phyloP scores from a whole-genome alignment of 139 green algal species.

The Tetradesmus lagerheimii region DNA sequence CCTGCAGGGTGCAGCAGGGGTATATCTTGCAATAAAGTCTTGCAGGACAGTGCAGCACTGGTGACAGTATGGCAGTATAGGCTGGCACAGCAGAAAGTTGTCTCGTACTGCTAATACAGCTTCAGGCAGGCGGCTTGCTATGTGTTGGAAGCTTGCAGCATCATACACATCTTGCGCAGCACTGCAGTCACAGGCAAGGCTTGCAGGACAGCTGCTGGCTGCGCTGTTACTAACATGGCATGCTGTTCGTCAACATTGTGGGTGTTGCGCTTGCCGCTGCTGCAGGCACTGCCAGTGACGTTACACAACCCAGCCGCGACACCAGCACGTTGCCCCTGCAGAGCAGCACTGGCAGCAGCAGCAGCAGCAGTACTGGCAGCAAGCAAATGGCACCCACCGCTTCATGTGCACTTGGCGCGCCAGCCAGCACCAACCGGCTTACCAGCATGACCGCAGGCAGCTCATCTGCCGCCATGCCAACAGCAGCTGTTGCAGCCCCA shows the following conservation, averaged over 20 bases:
- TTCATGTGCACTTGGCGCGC: neutral
- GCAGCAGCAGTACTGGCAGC: neutral
- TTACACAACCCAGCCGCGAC: neutral
- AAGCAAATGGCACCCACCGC: too few species aligned
- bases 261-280: neutral
- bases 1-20: neutral
- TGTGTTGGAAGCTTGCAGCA: too few species aligned
- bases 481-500: too few species aligned
- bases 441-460: too few species aligned
- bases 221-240: too few species aligned
- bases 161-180: too few species aligned
- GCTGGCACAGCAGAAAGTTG: neutral
- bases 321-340: neutral
- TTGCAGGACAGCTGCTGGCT: too few species aligned
- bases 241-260: too few species aligned
- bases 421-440: neutral
- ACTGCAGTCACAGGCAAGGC: too few species aligned
- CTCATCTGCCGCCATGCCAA: too few species aligned
- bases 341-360: neutral
- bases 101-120: neutral
- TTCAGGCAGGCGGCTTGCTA: too few species aligned
- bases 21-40: too few species aligned
- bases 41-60: neutral
- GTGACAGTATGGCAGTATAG: neutral
- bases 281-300: neutral